Conservation (phyloP, 2,329 filamentous ascomycete species). For the Fusarium temperatum region DNA sequence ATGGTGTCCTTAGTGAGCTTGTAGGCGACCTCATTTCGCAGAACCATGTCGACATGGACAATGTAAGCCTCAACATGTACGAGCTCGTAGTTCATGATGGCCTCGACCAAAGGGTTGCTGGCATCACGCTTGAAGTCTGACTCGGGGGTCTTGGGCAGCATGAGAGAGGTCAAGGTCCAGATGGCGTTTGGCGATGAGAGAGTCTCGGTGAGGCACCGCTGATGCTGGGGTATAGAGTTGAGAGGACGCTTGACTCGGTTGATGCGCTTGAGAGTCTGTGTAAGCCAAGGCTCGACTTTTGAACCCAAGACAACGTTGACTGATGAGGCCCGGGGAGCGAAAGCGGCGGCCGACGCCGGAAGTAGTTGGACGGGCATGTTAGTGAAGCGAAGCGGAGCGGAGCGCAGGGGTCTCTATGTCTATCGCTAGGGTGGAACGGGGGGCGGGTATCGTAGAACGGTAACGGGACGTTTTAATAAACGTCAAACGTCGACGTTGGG, state of each 20-base stretch:
- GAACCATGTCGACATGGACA: conserved; percentile 98
- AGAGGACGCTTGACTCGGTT: conserved; percentile 96
- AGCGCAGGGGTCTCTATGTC: conserved; percentile 17
- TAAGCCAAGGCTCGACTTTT: conserved; percentile 96
- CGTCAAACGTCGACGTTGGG: conserved; percentile 6
- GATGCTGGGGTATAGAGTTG: conserved; percentile 96
- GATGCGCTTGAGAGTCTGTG: conserved; percentile 94
- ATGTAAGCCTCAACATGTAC: conserved; percentile 96
- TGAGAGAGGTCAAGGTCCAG: conserved; percentile 92
- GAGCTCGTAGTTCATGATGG: conserved; percentile 91
- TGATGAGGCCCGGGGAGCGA: conserved; percentile 87
- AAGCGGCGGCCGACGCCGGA: conserved; percentile 94
- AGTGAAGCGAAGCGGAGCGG: conserved; percentile 35
- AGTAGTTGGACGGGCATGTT: conserved; percentile 91
- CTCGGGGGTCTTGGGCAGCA: conserved; percentile 90
- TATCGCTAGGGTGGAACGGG: conserved; percentile 11
- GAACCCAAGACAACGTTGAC: conserved; percentile 94
- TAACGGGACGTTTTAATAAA: conserved; percentile 11
- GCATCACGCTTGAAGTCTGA: conserved; percentile 84
- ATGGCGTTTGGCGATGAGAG: conserved; percentile 90
- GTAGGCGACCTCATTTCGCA: conserved; percentile 96
- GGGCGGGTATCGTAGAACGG: conserved; percentile 13
- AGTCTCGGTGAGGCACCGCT: conserved; percentile 93
- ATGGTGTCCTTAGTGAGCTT: conserved; percentile 97
- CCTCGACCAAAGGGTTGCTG: conserved; percentile 66